phyloP scores from a whole-genome alignment of 2,329 filamentous ascomycete genomes.

The Arthrobotrys sphaeroides region DNA sequence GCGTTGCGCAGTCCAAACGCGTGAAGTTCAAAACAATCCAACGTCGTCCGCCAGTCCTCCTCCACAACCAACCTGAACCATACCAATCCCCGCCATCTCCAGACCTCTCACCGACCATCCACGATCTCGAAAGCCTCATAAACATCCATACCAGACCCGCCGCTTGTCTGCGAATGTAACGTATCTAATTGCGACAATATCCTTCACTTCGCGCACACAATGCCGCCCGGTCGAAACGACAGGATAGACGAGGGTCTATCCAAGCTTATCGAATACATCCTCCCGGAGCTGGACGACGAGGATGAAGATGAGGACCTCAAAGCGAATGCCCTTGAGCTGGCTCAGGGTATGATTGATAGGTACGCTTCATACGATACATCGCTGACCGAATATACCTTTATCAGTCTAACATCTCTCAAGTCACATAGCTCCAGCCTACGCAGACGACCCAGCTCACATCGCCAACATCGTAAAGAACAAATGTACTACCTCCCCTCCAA shows the following conservation, averaged over 20 bases:
- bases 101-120: not conserved
- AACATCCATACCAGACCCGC: not conserved
- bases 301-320: conserved; percentile 51
- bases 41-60: conserved; percentile 26
- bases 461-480: conserved; percentile 91
- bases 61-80: conserved; percentile 10
- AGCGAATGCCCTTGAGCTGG: conserved; percentile 51
- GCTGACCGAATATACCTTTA: not conserved
- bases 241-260: conserved; percentile 54
- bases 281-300: conserved; percentile 52
- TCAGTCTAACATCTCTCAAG: conserved; percentile 55
- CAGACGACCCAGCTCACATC: conserved; percentile 85
- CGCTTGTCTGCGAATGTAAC: not conserved
- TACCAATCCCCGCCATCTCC: conserved; percentile 7
- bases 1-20: conserved; percentile 38
- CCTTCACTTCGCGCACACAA: conserved; percentile 23
- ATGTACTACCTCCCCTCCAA: conserved; percentile 60
- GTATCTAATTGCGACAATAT: not conserved
- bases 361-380: conserved; percentile 59
- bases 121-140: not conserved
- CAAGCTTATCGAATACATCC: conserved; percentile 53
- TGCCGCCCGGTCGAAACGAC: conserved; percentile 24
- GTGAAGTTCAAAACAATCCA: conserved; percentile 51
- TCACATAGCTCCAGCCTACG: conserved; percentile 66
- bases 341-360: conserved; percentile 66